These are phyloP conservation scores for Kentomonas sorsogonicus DNA, from an alignment of 208 protist species.

Conservation along the genomic window DNA sequence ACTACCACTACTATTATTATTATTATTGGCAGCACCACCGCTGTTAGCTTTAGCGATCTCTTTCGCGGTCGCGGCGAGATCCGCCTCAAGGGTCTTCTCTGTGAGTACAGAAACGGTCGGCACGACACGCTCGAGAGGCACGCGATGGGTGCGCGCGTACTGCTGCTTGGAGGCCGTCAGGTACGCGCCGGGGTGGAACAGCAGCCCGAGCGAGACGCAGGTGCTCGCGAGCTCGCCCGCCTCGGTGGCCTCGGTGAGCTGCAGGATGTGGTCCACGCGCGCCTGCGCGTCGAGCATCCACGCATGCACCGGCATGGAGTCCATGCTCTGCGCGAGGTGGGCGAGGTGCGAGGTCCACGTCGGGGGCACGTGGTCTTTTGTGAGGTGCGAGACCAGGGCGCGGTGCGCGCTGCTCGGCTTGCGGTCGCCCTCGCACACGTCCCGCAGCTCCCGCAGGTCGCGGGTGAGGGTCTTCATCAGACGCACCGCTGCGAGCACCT, in stretches of 20 bases:
- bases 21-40: too few relatives aligned
- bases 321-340: conserved; percentile 28
- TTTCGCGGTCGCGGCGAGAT: conserved; percentile 10
- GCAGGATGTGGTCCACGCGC: conserved; percentile 46
- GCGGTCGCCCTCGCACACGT: conserved; percentile 55
- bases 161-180: conserved; percentile 97
- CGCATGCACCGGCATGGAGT: conserved; percentile 32
- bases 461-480: conserved; percentile 67
- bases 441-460: conserved; percentile 66
- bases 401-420: conserved; percentile 89
- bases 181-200: conserved; percentile 95
- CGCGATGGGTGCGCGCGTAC: conserved; percentile 66
- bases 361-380: conserved; percentile 76
- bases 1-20: too few relatives aligned
- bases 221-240: conserved; percentile 15
- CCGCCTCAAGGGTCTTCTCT: neutral
- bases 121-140: conserved; percentile 92
- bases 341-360: conserved; percentile 71
- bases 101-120: conserved; percentile 20
- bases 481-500: conserved; percentile 48
- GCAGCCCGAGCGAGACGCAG: conserved; percentile 89
- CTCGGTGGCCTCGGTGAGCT: conserved; percentile 40
- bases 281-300: conserved; percentile 65
- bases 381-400: conserved; percentile 73
- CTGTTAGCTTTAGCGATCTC: too few relatives aligned